A percentile compares a stretch with the other conserved stretches of the same genome.
phyloP scores from a whole-genome alignment of 768 basidiomycete species.

The Krasilnikovozyma curviuscula region DNA sequence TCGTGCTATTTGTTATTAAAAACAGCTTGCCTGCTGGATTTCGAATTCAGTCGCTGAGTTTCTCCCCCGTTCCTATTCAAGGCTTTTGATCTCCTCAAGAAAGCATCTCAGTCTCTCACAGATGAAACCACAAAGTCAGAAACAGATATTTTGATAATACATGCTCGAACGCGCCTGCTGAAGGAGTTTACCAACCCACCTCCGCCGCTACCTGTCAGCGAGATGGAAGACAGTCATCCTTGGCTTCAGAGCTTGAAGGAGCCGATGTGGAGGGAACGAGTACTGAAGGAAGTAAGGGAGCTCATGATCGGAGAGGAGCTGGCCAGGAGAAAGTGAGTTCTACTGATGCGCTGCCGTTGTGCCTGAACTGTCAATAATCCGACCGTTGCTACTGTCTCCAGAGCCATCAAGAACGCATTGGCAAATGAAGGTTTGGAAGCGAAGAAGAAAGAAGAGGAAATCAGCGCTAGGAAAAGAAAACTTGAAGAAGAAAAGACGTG shows the following conservation, averaged over 20 bases:
- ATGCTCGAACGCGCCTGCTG: slow-evolving; percentile 51
- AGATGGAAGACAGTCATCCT: slow-evolving; percentile 38
- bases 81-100: slow-evolving; percentile 84
- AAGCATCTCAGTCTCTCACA: slow-evolving; percentile 36
- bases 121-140: slow-evolving; percentile 43
- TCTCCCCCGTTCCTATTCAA: slow-evolving; percentile 37
- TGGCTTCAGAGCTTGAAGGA: slow-evolving; percentile 26
- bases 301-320: slow-evolving; percentile 79
- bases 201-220: slow-evolving; percentile 36
- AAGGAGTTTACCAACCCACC: slow-evolving; percentile 46
- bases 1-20: no score
- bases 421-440: slow-evolving; percentile 73
- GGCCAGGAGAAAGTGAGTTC: slow-evolving; percentile 52
- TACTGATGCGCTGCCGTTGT: neutral
- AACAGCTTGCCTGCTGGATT: no score
- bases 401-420: slow-evolving; percentile 72
- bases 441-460: slow-evolving; percentile 77
- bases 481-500: slow-evolving; percentile 69
- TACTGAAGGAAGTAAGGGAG: slow-evolving; percentile 58
- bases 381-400: slow-evolving; percentile 19
- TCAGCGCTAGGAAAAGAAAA: slow-evolving; percentile 57
- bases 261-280: slow-evolving; percentile 47
- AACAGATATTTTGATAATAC: slow-evolving; percentile 55
- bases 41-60: neutral
- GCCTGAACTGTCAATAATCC: neutral